These are phyloP conservation scores for Wickerhamomyces bisporus DNA, from an alignment of 805 yeast genomes.

Conservation along the genomic window DNA sequence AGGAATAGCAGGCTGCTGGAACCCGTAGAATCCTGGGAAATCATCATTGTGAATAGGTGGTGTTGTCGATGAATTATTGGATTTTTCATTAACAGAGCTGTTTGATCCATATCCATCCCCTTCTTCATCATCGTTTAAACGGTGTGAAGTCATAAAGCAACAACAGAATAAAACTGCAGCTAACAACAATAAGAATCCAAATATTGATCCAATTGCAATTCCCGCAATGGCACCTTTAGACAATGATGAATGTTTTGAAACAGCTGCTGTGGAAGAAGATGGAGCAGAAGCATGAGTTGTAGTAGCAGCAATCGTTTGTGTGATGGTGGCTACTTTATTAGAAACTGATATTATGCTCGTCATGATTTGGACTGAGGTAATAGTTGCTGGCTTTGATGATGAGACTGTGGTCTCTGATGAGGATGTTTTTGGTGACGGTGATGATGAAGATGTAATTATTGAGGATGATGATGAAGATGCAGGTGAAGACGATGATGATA, in stretches of 20 bases:
- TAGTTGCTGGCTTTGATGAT: constrained; percentile 3
- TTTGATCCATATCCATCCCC: constrained; percentile 31
- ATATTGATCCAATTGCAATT: constrained; percentile 49
- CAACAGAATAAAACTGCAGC: constrained; percentile 27
- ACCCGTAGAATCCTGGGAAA: not conserved
- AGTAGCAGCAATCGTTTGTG: not conserved
- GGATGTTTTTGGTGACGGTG: not conserved
- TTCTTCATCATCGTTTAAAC: constrained; percentile 29
- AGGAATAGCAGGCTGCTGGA: not conserved
- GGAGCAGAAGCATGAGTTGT: constrained; percentile 11
- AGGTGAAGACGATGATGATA: not conserved
- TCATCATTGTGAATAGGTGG: not conserved
- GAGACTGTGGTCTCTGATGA: not conserved
- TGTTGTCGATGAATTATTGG: not conserved
- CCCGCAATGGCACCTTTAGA: constrained; percentile 54
- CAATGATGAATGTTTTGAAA: constrained; percentile 6
- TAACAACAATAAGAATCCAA: constrained; percentile 38
- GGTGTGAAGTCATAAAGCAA: constrained; percentile 38
- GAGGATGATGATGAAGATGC: not conserved
- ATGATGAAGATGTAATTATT: not conserved
- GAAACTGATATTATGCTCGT: not conserved
- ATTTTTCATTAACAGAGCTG: not conserved
- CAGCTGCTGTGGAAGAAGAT: constrained; percentile 8
- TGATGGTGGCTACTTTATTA: not conserved
- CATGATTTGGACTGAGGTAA: not conserved